Base-by-base conservation (phyloP, 805 yeast genomes). In the Myxozyma lipomycoides region DNA sequence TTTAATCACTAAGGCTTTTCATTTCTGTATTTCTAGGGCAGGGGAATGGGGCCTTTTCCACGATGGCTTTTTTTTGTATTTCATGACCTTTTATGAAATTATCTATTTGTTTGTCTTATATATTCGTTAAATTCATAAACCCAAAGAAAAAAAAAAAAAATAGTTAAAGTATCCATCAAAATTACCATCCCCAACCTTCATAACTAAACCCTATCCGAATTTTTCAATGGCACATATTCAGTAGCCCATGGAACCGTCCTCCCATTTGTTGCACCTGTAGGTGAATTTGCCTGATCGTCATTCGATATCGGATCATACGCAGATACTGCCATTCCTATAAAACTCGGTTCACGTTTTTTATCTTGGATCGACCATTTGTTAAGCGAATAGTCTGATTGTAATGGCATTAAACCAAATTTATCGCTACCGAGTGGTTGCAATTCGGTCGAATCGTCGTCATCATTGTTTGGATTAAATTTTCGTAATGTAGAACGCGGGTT, bases 291-390 rank as follows among this genome's bases (percentile, higher is more conserved):
- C 18, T 2, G 22, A 32, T 15, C 24, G 24, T 28, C 21, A 10
- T 35, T 25, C 21, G 39, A 40, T 23, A 51, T 19, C 18, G 45
- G 56, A 24, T 45, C 56, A 28, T 44, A 49, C 22, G 44, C 56
- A 25, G 43, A 28, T 2, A 52, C 42, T 4, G 56, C 56, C 26
- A 52, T 30, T 4, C 55, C 57, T 25, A 45, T 49, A 21, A 35
- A 12, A 12, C 19, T 12, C n/a, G 19, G 18, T 15, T 17, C n/a
- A 7, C 38, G 38, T 7, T 15, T 17, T 10, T 28, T 10, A 15
- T 28, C 34, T 28, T 28, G 34, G 10, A 10, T 10, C 9, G 9
- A 7, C n/a, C 6, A 7, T 35, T 35, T 21, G 19, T 35, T 6
- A 17, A 15, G 38, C 7, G 19, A 25, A 7, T 30, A 40, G 36